Percentiles rank a stretch among this genome's conserved stretches.
phyloP scores from a whole-genome alignment of 1,139 yeast species.

The Diutina neorugosa region DNA sequence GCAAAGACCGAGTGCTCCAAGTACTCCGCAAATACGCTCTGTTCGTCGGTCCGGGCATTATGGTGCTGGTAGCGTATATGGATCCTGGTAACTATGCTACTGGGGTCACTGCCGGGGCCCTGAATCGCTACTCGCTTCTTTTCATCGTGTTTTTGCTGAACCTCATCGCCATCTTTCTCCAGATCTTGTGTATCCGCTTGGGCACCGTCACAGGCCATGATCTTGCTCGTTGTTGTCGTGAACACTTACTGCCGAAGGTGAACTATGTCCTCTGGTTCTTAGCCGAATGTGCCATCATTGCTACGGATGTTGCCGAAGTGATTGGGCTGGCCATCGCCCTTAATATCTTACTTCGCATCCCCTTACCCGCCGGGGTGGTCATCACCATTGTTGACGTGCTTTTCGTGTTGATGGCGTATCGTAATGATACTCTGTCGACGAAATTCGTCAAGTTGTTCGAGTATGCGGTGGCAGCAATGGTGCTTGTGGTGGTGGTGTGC shows the following conservation, averaged over 20 bases:
- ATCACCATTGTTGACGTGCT: conserved; percentile 64
- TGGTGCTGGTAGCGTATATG: conserved; percentile 4
- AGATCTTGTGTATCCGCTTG: neutral
- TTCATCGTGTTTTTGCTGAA: neutral
- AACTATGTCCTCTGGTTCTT: conserved; percentile 47
- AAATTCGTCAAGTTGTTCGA: conserved; percentile 56
- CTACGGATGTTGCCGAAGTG: conserved; percentile 81
- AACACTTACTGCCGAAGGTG: conserved; percentile 48
- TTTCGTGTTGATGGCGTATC: conserved; percentile 61
- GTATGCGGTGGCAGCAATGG: conserved; percentile 50
- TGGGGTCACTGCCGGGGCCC: conserved; percentile 3
- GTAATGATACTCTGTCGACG: conserved; percentile 55
- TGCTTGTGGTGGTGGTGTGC: conserved; percentile 59
- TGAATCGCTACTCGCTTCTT: conserved; percentile 1
- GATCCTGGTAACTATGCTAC: conserved; percentile 4
- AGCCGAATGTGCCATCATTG: conserved; percentile 72
- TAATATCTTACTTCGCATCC: conserved; percentile 54
- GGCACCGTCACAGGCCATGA: conserved; percentile 58
- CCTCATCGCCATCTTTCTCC: conserved; percentile 3
- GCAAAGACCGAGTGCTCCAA: neutral
- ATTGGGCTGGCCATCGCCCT: conserved; percentile 82
- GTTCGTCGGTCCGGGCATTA: conserved; percentile 15
- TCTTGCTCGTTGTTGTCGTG: conserved; percentile 57
- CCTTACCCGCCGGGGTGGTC: conserved; percentile 69
- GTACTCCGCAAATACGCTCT: conserved; percentile 32